phyloP scores from a whole-genome alignment of 352 stramenopile species.

The Phytopythium boreale region DNA sequence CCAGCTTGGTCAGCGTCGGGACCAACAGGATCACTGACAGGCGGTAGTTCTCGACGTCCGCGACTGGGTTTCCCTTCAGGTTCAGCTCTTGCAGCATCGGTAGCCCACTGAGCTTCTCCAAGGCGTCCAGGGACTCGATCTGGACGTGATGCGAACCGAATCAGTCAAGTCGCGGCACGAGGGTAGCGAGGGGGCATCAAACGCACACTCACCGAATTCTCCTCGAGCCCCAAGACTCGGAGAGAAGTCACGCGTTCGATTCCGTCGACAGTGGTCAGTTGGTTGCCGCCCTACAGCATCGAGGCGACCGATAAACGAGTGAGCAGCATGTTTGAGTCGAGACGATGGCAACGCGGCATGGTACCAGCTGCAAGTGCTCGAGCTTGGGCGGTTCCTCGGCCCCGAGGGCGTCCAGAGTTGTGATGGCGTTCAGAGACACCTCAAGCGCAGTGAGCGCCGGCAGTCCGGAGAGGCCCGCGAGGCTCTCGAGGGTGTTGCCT shows the following conservation, averaged over 20 bases:
- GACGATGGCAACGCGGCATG: neutral
- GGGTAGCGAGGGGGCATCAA: neutral
- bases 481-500: slow-evolving; percentile 52
- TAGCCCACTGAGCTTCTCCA: slow-evolving; percentile 47
- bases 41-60: slow-evolving; percentile 54
- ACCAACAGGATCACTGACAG: slow-evolving; percentile 46
- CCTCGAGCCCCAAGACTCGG: slow-evolving; percentile 40
- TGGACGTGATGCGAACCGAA: no score
- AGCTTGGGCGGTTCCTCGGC: slow-evolving; percentile 40
- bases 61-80: slow-evolving; percentile 51
- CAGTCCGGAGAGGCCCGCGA: slow-evolving; percentile 43
- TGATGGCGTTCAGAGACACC: slow-evolving; percentile 47
- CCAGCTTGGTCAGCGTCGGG: slow-evolving; percentile 56
- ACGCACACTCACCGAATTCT: slow-evolving; percentile 50
- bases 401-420: slow-evolving; percentile 34
- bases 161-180: neutral
- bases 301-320: neutral
- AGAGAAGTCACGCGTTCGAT: slow-evolving; percentile 48
- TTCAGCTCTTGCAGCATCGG: slow-evolving; percentile 37
- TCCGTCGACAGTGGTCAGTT: slow-evolving; percentile 46
- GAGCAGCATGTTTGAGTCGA: neutral
- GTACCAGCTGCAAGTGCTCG: slow-evolving; percentile 52
- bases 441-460: slow-evolving; percentile 54
- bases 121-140: slow-evolving; percentile 48
- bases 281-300: slow-evolving; percentile 62